Percentiles rank a stretch among this genome's conserved stretches.
These are phyloP conservation scores for Emydomyces testavorans DNA, from an alignment of 2,329 filamentous ascomycete genomes.

Conservation along the genomic window DNA sequence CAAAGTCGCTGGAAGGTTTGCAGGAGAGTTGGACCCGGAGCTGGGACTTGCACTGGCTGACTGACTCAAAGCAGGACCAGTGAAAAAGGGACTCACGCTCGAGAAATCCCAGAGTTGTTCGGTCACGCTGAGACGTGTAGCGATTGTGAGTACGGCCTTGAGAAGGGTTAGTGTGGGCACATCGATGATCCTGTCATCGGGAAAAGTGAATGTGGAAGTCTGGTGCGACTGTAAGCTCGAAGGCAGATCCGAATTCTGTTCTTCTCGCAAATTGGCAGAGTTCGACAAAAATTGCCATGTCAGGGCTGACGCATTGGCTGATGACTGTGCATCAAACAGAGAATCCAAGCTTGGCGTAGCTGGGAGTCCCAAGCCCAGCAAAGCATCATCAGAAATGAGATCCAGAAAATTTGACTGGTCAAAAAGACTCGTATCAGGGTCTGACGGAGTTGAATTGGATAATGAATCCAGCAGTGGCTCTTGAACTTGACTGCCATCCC, in stretches of 20 bases:
- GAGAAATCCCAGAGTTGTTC: constrained; percentile 38
- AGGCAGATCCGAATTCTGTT: constrained; percentile 13
- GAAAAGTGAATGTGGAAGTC: constrained; percentile 24
- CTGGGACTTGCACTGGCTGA: background rate
- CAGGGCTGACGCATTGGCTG: constrained; percentile 10
- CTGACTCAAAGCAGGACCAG: constrained; percentile 7
- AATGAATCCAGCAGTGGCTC: constrained; percentile 5
- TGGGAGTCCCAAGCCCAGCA: constrained; percentile 2
- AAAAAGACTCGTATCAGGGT: constrained; percentile 1
- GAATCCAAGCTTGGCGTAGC: constrained; percentile 9
- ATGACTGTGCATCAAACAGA: constrained; percentile 1
- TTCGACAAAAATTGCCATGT: constrained; percentile 14
- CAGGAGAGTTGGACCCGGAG: constrained; percentile 3
- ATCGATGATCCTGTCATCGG: constrained; percentile 42
- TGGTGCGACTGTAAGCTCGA: constrained; percentile 19
- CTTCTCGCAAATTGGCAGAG: constrained; percentile 3
- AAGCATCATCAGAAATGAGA: background rate
- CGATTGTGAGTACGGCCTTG: constrained; percentile 39
- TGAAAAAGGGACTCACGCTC: constrained; percentile 39
- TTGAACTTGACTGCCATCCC: background rate
- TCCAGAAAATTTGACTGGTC: constrained; percentile 4
- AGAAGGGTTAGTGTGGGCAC: constrained; percentile 42
- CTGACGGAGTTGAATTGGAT: background rate
- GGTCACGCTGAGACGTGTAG: constrained; percentile 36
- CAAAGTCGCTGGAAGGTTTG: background rate